phyloP scores from a whole-genome alignment of 1,139 yeast species.

The Yamadazyma taylorii region DNA sequence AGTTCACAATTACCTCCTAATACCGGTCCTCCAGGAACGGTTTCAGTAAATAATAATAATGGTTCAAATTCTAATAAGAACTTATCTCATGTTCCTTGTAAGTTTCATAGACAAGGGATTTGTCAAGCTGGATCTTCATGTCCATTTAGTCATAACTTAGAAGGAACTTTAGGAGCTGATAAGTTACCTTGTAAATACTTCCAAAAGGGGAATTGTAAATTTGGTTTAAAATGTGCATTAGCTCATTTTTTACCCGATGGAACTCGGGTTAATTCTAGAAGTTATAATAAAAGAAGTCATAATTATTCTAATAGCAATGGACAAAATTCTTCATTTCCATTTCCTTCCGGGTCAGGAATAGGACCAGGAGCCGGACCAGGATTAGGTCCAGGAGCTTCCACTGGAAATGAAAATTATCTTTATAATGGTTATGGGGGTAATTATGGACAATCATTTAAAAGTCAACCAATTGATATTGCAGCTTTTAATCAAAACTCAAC shows the following conservation, averaged over 20 bases:
- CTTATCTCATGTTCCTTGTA: conserved; percentile 92
- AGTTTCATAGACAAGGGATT: conserved; percentile 84
- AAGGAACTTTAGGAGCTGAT: conserved; percentile 55
- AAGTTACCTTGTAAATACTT: conserved; percentile 88
- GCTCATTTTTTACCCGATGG: conserved; percentile 92
- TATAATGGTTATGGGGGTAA: background rate
- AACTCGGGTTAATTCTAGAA: conserved; percentile 64
- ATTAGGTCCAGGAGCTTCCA: background rate
- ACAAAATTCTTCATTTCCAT: no score
- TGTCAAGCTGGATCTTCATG: conserved; percentile 94
- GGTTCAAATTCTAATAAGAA: conserved; percentile 32
- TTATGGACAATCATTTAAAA: background rate
- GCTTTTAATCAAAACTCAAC: background rate
- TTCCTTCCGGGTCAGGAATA: no score
- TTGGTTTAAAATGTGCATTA: conserved; percentile 89
- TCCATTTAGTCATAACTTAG: conserved; percentile 84
- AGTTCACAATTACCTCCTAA: conserved; percentile 35
- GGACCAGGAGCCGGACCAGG: no score
- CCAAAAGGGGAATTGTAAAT: conserved; percentile 92
- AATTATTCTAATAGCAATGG: conserved; percentile 1
- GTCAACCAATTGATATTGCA: conserved; percentile 8
- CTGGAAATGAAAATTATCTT: background rate
- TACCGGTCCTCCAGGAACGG: conserved; percentile 43
- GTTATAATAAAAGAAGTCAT: conserved; percentile 5
- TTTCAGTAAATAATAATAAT: conserved; percentile 16